Base-by-base conservation (phyloP, 2,329 filamentous ascomycete species). In the Ceratocystis variospora region DNA sequence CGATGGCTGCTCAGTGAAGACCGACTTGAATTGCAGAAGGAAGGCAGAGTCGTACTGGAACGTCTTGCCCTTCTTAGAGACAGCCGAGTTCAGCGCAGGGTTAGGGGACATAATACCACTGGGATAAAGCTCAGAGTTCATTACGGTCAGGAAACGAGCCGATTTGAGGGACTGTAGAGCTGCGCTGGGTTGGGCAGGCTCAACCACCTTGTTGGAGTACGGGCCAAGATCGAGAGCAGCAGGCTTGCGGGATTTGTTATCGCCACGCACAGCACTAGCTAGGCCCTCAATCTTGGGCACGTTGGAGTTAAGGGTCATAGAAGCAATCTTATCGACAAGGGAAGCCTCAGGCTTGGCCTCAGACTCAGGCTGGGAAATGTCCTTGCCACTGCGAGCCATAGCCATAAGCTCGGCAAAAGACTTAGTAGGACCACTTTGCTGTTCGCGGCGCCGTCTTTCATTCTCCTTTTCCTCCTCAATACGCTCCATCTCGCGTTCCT, bases 31-130 rank as follows among this genome's bases (percentile, higher is more conserved):
- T 74, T 99, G 94, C 37, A 99, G 81, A 77, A 99, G 79, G 80
- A 99, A 99, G 72, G 88, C 87, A 72, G 92, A 89, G 77, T 97
- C 91, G 76, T 99, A 99, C 75, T 95, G 92, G 80, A 95, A 96
- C 53, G 85, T 87, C 75, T 86, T 88, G 68, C 85, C 85, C 78
- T 92, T 93, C 76, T 88, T 89, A 44, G 84, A 81, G 33, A 90
- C 88, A 17, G 88, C 88, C 50, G 83, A 80, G 75, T 97, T 99
- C 70, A 96, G 79, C 2, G 93, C 89, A 10, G 93, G 90, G 77
- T 96, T 97, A 6, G 94, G 94, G 31, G 92, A 96, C 68, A 82
- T 84, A 74, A 97, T 88, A 65, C 89, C 88, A 3, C 84, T 78
- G 17, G 94, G 93, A 75, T 99, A 99, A 50, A 87, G 83, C 69